Evolutionary conservation across 768 basidiomycete genomes (phyloP).

Genomic region (Lactifluus hygrophoroides): DNA sequence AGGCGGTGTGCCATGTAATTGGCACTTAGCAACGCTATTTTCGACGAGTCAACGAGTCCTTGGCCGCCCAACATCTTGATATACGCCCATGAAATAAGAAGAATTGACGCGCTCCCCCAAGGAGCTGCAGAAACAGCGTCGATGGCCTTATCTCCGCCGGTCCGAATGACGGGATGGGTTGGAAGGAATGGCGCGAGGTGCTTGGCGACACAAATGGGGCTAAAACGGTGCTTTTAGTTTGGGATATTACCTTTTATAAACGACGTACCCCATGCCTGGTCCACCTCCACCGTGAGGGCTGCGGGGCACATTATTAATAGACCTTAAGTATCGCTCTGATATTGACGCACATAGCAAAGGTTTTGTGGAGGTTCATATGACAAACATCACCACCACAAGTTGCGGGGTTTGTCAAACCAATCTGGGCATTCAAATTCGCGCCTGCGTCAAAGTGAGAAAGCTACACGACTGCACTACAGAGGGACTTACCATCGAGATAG

Average conservation of each 20-base stretch:
- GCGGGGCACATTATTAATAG: neutral
- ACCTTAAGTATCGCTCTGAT: neutral
- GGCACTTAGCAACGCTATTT: conserved; percentile 84
- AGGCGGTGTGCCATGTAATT: conserved; percentile 96
- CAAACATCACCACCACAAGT: conserved; percentile 97
- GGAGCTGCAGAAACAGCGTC: conserved; percentile 87
- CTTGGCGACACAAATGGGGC: conserved; percentile 88
- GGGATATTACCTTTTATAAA: neutral
- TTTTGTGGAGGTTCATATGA: conserved; percentile 97
- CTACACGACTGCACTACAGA: neutral
- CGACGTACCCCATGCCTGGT: conserved; percentile 79
- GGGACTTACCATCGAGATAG: conserved; percentile 72
- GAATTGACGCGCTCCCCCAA: conserved; percentile 91
- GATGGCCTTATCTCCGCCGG: conserved; percentile 64
- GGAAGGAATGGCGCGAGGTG: conserved; percentile 95
- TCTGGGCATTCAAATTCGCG: conserved; percentile 91
- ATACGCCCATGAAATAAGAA: conserved; percentile 97
- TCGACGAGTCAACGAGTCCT: conserved; percentile 79
- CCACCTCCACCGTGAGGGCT: conserved; percentile 97
- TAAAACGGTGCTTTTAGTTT: conserved; percentile 23
- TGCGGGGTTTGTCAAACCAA: conserved; percentile 87
- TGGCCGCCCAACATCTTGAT: conserved; percentile 98
- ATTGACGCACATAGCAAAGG: conserved; percentile 76
- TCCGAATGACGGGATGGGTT: conserved; percentile 65
- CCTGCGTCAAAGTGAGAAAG: conserved; percentile 29